Evolutionary conservation across 176 grass and related monocot species (phyloP), one percentile per base, ranked within the genome.

Genomic region (Paspalum notatum): DNA sequence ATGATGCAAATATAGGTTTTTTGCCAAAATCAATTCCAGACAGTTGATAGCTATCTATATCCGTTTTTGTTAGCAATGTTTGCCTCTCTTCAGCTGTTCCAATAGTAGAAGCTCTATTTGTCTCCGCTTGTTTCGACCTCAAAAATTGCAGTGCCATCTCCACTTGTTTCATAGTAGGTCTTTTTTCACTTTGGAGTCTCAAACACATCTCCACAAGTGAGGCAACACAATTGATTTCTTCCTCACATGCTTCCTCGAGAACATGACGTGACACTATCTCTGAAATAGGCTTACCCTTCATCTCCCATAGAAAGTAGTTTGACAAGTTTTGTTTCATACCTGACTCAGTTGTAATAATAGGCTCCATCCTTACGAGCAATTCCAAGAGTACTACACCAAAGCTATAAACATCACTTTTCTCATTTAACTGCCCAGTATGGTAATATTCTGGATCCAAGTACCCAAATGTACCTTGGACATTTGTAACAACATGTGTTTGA

Each of bases 121-220:
- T 4, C 7, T 66, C 38, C 0, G 10, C 8, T 40, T 38, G 7
- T 66, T 37, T 66, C 20, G 63, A 7, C 17, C 63, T 66, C 38
- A 66, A 66, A 11, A 66, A 66, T 43, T 66, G 63, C n/a, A 66
- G 11, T 66, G 63, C 63, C 39, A 21, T 67, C 39, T 67, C 65
- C 18, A 67, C 65, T 67, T 67, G 65, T 22, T 67, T 67, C 65
- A 67, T 67, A 44, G 65, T 67, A n/a, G 65, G 65, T 9, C 65
- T 43, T 22, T 21, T 1, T 8, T 67, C n/a, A 44, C 65, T 12
- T 21, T 67, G 65, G 42, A 68, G 66, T 46, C 20, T 68, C 20
- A 68, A 12, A 68, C 66, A 68, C 66, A 46, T 68, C 42, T 68
- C n/a, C 11, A 46, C 66, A 6, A 68, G 66, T 3, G 66, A 46